A percentile compares a stretch with the other conserved stretches of the same genome.
phyloP scores from a whole-genome alignment of 768 basidiomycete species.

The Russula olivacea region DNA sequence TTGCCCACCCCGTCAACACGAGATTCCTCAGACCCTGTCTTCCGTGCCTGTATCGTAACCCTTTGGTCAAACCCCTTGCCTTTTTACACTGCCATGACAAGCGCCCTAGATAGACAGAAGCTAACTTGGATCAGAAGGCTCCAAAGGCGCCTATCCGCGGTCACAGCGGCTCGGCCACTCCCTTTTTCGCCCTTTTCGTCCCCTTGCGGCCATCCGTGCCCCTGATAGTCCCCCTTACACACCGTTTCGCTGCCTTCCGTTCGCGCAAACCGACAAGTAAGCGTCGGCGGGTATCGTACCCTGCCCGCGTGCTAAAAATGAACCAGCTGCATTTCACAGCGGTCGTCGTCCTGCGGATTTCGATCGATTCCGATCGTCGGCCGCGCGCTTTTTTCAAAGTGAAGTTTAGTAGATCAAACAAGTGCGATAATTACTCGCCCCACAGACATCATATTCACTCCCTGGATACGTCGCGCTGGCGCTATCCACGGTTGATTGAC shows the following conservation, averaged over 20 bases:
- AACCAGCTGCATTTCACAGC: too few relatives aligned
- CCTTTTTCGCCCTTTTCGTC: not conserved
- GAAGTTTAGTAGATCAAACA: conserved; percentile 10
- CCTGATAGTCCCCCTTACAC: not conserved
- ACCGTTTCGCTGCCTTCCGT: not conserved
- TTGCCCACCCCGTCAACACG: conserved; percentile 3
- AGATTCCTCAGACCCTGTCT: not conserved
- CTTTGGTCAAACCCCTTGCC: conserved; percentile 12
- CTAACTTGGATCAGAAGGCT: conserved; percentile 20
- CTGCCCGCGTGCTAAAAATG: not conserved
- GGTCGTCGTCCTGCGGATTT: not conserved
- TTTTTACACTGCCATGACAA: conserved; percentile 7
- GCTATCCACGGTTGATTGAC: conserved; percentile 16
- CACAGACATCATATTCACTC: too few relatives aligned
- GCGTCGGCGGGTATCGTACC: not conserved
- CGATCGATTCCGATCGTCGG: conserved; percentile 20
- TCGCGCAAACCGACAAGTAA: not conserved
- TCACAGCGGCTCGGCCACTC: conserved; percentile 1
- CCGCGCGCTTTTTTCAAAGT: not conserved
- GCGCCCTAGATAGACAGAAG: conserved; percentile 18
- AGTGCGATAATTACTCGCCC: conserved; percentile 11
- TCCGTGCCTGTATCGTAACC: conserved; percentile 12
- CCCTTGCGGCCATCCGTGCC: not conserved
- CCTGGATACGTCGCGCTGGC: conserved; percentile 8
- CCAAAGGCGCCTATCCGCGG: conserved; percentile 16